These are phyloP conservation scores for Beauveria pseudobassiana DNA, from an alignment of 2,329 filamentous ascomycete genomes.

Conservation along the genomic window DNA sequence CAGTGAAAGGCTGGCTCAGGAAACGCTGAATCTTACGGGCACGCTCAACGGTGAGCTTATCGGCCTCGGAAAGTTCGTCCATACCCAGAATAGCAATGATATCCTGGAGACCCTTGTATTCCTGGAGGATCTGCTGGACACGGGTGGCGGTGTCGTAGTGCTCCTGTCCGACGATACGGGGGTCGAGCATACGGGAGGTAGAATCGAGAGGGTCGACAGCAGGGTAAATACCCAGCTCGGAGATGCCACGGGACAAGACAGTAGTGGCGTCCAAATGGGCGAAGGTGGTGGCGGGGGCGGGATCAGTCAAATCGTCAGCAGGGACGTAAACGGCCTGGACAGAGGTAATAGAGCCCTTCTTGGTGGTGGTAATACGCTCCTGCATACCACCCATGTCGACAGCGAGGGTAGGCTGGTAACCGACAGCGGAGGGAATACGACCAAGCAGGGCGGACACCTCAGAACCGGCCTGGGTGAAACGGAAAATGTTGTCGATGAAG, in stretches of 20 bases:
- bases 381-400: conserved; percentile 99
- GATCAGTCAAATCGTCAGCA: conserved; percentile 99
- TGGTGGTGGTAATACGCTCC: conserved; percentile 99
- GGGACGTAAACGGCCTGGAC: conserved; percentile 99
- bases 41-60: conserved; percentile 99
- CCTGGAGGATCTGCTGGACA: conserved; percentile 98
- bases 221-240: conserved; percentile 99
- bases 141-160: conserved; percentile 93
- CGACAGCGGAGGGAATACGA: conserved; percentile 99
- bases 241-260: conserved; percentile 99
- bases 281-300: conserved; percentile 98
- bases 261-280: conserved; percentile 99
- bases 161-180: conserved; percentile 95
- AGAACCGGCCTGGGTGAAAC: conserved; percentile 99
- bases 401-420: conserved; percentile 98
- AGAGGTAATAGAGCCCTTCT: conserved; percentile 98
- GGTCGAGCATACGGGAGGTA: conserved; percentile 98
- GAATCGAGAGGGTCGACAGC: conserved; percentile 99
- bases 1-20: conserved; percentile 98
- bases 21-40: conserved; percentile 99
- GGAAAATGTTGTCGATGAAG: conserved; percentile 99
- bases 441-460: conserved; percentile 98
- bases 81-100: conserved; percentile 99
- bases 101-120: conserved; percentile 99
- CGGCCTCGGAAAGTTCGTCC: conserved; percentile 98